Percentiles rank a stretch among this genome's conserved stretches.
Evolutionary conservation across 768 basidiomycete species (phyloP).

Genomic region (Cubamyces sp.): DNA sequence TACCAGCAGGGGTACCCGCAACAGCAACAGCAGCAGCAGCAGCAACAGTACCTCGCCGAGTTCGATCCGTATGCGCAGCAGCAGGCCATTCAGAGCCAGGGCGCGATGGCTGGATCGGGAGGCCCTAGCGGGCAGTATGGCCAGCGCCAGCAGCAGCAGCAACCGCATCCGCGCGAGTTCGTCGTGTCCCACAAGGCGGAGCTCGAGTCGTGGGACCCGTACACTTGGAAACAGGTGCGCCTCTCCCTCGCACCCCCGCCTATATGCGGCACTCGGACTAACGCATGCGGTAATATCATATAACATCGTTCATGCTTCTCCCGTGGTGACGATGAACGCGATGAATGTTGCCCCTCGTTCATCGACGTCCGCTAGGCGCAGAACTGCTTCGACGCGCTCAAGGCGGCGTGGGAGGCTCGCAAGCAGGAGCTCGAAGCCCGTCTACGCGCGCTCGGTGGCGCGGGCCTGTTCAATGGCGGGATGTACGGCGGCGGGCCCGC

Average conservation of each 20-base stretch:
- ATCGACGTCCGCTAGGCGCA: slow-evolving; percentile 42
- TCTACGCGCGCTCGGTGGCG: slow-evolving; percentile 51
- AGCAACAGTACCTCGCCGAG: slow-evolving; percentile 39
- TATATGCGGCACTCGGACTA: too few relatives aligned
- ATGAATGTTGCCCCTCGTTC: too few relatives aligned
- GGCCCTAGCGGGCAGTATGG: slow-evolving; percentile 31
- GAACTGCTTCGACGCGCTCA: slow-evolving; percentile 63
- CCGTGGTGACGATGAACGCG: too few relatives aligned
- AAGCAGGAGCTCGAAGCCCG: slow-evolving; percentile 58
- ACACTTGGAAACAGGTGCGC: slow-evolving; percentile 68
- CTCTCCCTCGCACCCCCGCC: neutral
- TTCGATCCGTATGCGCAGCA: slow-evolving; percentile 44
- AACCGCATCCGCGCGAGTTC: slow-evolving; percentile 69
- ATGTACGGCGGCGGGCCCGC: slow-evolving; percentile 28
- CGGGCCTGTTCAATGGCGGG: slow-evolving; percentile 38
- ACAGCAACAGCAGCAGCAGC: slow-evolving; percentile 32
- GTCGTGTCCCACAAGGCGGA: slow-evolving; percentile 67
- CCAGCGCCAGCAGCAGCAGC: slow-evolving; percentile 37
- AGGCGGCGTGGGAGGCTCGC: slow-evolving; percentile 63
- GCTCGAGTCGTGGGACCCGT: slow-evolving; percentile 72
- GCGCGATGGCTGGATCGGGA: neutral
- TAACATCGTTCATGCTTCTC: too few relatives aligned
- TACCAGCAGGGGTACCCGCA: slow-evolving; percentile 30
- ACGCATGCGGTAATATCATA: too few relatives aligned
- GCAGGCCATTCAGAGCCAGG: slow-evolving; percentile 19